phyloP scores from a whole-genome alignment of 306 rosid genomes.

The Abrus precatorius region DNA sequence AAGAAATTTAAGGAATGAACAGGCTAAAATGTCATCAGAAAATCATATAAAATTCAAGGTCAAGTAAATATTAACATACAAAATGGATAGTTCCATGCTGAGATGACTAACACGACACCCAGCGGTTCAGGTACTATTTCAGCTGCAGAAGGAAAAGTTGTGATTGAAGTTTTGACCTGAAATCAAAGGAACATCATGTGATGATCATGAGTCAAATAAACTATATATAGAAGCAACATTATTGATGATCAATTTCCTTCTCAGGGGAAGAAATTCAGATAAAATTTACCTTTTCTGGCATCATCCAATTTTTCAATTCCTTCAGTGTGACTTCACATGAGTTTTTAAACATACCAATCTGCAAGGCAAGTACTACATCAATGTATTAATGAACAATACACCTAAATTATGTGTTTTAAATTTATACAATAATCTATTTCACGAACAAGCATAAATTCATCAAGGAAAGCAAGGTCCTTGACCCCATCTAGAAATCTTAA shows the following conservation, averaged over 20 bases:
- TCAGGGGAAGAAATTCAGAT: conserved; percentile 22
- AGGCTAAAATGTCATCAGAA: conserved; percentile 11
- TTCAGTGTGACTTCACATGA: conserved; percentile 67
- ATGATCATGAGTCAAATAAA: conserved; percentile 27
- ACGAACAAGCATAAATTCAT: no score
- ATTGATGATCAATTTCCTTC: not conserved
- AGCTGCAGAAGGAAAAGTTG: conserved; percentile 89
- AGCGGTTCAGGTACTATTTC: conserved; percentile 94
- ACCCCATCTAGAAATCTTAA: no score
- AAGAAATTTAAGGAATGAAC: not conserved
- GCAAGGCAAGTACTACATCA: conserved; percentile 43
- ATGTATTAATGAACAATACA: not conserved
- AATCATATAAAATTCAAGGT: conserved; percentile 22
- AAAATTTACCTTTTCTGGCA: conserved; percentile 77
- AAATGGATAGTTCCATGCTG: conserved; percentile 97
- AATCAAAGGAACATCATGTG: conserved; percentile 28
- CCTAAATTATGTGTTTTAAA: no score
- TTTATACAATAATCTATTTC: no score
- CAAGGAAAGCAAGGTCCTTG: no score
- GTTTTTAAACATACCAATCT: conserved; percentile 76
- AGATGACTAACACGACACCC: conserved; percentile 82
- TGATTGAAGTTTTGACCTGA: conserved; percentile 79
- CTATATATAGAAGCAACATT: not conserved
- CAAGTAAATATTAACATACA: conserved; percentile 61
- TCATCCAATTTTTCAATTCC: conserved; percentile 78